Conservation (phyloP, 805 yeast genomes). For the Sungouiella blattae region DNA sequence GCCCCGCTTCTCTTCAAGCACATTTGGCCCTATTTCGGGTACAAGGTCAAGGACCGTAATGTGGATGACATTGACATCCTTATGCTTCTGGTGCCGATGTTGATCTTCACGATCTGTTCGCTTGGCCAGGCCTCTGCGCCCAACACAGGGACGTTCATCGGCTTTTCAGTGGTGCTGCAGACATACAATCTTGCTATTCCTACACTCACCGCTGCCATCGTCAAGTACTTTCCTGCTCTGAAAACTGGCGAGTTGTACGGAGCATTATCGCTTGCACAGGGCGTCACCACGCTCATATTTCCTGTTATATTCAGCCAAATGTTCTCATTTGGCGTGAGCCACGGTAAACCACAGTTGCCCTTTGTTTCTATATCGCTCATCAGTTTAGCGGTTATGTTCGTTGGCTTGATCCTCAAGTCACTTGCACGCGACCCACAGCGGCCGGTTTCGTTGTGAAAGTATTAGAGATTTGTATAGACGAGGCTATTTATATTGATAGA, state of each 20-base stretch:
- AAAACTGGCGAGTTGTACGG: slow-evolving; percentile 2
- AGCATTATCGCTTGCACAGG: slow-evolving; percentile 1
- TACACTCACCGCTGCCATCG: neutral
- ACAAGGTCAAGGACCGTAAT: neutral
- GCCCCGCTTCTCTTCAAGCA: neutral
- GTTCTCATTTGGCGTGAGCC: neutral
- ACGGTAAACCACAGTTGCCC: neutral
- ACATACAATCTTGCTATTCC: neutral
- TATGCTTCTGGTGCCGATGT: neutral
- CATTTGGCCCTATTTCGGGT: neutral
- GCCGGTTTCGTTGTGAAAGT: too few species aligned
- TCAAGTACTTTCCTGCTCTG: neutral
- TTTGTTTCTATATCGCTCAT: too few species aligned
- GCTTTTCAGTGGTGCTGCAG: neutral
- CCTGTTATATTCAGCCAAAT: neutral
- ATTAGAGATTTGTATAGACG: too few species aligned
- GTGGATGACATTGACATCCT: neutral
- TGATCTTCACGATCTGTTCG: neutral
- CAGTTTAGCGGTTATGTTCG: too few species aligned
- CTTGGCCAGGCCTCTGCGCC: neutral
- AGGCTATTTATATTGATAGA: too few species aligned
- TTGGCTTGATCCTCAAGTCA: too few species aligned
- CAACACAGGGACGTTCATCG: neutral
- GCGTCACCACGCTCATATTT: neutral
- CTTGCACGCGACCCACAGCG: too few species aligned